Base-by-base conservation (phyloP, 208 protist genomes). In the Vickermania spadyakhi region DNA sequence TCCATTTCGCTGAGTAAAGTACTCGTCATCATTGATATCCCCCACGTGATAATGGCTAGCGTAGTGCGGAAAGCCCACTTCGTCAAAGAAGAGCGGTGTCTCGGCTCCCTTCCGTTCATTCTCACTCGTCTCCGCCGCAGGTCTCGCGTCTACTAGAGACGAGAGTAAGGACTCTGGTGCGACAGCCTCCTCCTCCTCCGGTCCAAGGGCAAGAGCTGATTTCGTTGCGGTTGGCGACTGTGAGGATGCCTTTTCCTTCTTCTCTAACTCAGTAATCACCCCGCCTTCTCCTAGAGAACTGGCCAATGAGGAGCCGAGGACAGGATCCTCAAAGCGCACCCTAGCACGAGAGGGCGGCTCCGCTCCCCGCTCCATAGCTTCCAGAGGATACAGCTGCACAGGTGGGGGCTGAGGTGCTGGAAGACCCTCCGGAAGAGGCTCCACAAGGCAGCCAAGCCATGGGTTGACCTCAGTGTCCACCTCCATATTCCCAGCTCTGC, bases 1-100 rank as follows among this genome's bases (percentile, higher is more conserved):
- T 0, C 81, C 79, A 22, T 70, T 70, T 18, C 80, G 77, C 58
- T 73, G 27, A 25, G 60, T 60, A 25, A 89, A n/a, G 49, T 77
- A 86, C 22, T 81, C 78, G 45, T 93, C 83, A 60, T 90, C 83
- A 63, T 90, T 93, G 60, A 93, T 89, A 64, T 90, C 80, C 0
- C 75, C 70, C 18, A 90, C 68, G 7, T 71, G 62, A 64, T 86
- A 90, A 53, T 74, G 64, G 3, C 58, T 57, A 11, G 70, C 70
- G 2, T 72, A 64, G 31, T 90, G 80, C 5, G 54, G 31, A 29
- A 81, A 77, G 27, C 73, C 78, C 25, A 64, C 28, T 26, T 56
- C 62, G 30, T 84, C 77, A 18, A 50, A 56, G 13, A 60, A 72
- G 22, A 59, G 51, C 13, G 13, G 51, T 7, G 51, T 11, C 13